Base-by-base conservation (phyloP, 2,329 filamentous ascomycete genomes). In the Monosporascus sp. region DNA sequence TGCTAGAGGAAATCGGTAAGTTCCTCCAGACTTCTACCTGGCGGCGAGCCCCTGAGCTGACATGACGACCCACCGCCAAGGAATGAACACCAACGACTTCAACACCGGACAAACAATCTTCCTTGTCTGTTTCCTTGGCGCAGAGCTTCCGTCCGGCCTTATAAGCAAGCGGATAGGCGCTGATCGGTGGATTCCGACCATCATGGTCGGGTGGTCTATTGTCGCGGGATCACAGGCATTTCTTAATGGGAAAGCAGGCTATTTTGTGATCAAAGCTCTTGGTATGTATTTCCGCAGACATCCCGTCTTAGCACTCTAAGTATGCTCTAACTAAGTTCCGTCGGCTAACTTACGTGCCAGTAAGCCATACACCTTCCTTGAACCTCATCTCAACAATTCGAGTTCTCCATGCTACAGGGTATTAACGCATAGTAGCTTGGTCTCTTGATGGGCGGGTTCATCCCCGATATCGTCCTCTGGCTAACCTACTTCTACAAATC, bases 401-500 rank as follows among this genome's bases (percentile, higher is more conserved):
- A 27, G 26, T 8, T 27, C 26, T 9, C 7, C 26, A 27, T 2
- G 26, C 7, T 27, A 8, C 26, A 27, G 26, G 26, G 5, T 27
- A 7, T 27, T 27, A 27, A 27, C 26, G 26, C 7, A 27, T 27
- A 27, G 2, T 27, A 27, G 26, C 65, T 82, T 1, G 79, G 76
- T 5, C 65, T 82, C 2, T 70, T 81, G 50, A 75, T 80, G 65
- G 81, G 81, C 22, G 82, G 81, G 0, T 86, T 86, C 57, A 85
- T 86, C 49, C 81, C 82, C 0, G 82, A 84, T 55, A 81, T 82
- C 22, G 79, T 88, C 16, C 72, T 88, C 0, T 91, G 86, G 68
- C 74, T 90, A 5, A 85, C 82, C 3, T 91, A 91, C 68, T 92
- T 87, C 69, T 92, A 91, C 71, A 91, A 82, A 46, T 82, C 82